phyloP scores from a whole-genome alignment of 495 filamentous ascomycete species.

The Aspergillus homomorphus region DNA sequence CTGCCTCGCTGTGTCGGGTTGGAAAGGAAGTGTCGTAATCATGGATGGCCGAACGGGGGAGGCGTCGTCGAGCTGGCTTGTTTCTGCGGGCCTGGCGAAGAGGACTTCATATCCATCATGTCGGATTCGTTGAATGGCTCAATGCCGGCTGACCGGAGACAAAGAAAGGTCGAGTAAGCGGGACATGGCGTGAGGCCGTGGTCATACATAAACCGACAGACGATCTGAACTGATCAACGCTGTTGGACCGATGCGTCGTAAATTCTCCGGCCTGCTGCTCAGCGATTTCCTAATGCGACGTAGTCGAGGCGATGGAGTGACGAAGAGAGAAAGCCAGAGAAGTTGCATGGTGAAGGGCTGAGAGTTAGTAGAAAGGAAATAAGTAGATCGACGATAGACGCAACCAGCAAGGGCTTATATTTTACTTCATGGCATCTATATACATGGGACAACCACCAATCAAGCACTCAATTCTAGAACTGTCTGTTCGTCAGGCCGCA shows the following conservation, averaged over 20 bases:
- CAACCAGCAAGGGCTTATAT: not conserved
- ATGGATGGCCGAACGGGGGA: no score
- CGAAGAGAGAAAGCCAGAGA: not conserved
- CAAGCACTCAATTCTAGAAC: not conserved
- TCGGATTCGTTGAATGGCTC: not conserved
- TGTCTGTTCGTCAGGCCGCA: constrained; percentile 9
- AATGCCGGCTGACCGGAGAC: not conserved
- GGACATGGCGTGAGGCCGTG: not conserved
- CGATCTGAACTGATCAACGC: no score
- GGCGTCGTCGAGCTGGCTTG: not conserved
- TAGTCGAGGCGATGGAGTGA: not conserved
- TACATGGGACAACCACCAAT: not conserved
- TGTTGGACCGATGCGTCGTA: no score
- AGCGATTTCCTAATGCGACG: not conserved
- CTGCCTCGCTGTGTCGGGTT: not conserved
- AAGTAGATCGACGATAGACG: not conserved
- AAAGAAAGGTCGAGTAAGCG: not conserved
- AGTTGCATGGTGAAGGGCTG: not conserved
- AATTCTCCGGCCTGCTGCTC: not conserved
- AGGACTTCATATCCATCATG: not conserved
- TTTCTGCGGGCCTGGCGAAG: not conserved
- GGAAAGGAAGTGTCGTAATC: no score
- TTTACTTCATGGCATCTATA: constrained; percentile 7
- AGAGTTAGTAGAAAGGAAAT: not conserved
- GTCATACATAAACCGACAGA: no score